Base-by-base conservation (phyloP, 164 flowering plant genomes). In the Kalanchoe fedtschenkoi region DNA sequence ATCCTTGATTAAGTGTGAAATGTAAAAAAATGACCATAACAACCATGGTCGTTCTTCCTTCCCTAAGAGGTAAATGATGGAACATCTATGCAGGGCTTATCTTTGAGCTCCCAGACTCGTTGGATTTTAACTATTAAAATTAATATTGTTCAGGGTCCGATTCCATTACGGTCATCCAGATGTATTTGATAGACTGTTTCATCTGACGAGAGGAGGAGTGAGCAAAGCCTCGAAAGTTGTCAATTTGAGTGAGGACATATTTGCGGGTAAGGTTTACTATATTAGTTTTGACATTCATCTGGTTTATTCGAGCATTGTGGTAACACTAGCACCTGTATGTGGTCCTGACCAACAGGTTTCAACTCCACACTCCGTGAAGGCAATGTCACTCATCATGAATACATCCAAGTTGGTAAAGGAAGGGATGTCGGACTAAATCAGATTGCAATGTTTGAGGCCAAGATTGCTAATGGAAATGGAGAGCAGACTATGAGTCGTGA, bases 341-440 rank as follows among this genome's bases (percentile, higher is more conserved):
- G 15, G 47, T 19, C 28, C 0, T 55, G 26, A 26, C 29, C 21
- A 58, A 46, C 75, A 81, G 89, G 89, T 72, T 76, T 80, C 66
- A 83, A 83, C 66, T 83, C 89, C 51, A 83, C 86, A n/a, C 64
- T 83, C 30, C 86, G 89, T 35, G 89, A 77, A 64, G 89, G 86
- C 28, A 80, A 68, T 66, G 80, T 83, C 13, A 81, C 89, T 68
- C 86, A 81, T 74, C 88, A 81, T 61, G 89, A 83, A 63, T 81
- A 83, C 62, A 83, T 83, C 35, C 89, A 83, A 73, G 89, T 83
- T 42, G 89, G 89, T 58, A 83, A 83, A 69, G 89, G 89, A 26
- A 73, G 89, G 63, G 89, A 83, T 64, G 89, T 83, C 47, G 89
- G 89, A 13, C 83, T 83, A 24, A 81, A 83, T 58, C 86, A 83